Evolutionary conservation across 306 rosid species (phyloP), one percentile per base, ranked within the genome.

Genomic region (Sindora glabra): DNA sequence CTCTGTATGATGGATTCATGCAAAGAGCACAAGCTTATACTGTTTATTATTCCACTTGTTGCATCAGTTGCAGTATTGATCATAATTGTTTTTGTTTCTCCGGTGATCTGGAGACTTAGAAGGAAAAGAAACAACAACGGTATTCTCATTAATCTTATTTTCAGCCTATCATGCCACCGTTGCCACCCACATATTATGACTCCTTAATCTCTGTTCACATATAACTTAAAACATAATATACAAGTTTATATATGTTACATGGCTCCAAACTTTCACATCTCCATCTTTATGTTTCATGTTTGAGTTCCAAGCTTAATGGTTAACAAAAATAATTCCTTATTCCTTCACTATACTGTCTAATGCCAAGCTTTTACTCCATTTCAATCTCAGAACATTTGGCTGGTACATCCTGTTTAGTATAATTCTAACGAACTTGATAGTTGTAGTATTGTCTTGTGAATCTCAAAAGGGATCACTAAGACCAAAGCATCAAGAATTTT

Each of bases 401-500:
- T n/a, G n/a, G n/a, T 12, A 27, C 4, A 24, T 50, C 8, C 10
- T 6, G n/a, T 27, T 8, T 40, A 14, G n/a, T 18, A 4, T 27
- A 51, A 18, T 13, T 56, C 1, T 8, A 11, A 2, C 22, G 15
- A 1, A 19, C 21, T 30, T 53, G 24, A 1, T 11, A 30, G 3
- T 1, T 30, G 12, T 32, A 53, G 55, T 13, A 14, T 25, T n/a
- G 10, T 4, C 1, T 18, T 0, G 1, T 6, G 17, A 46, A 45
- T 29, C 13, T 9, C 53, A 5, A 29, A 32, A 45, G 23, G 8
- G 30, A 18, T 5, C 59, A n/a, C 10, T 36, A 1, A 45, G 42
- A 56, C 36, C 38, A 3, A 70, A 57, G n/a, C 49, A 70, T 33
- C 77, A 10, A 3, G 61, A 34, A 1, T 67, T 56, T 37, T n/a